Base-by-base conservation (phyloP, 1,284 basidiomycete species). In the Peniophora sp. region DNA sequence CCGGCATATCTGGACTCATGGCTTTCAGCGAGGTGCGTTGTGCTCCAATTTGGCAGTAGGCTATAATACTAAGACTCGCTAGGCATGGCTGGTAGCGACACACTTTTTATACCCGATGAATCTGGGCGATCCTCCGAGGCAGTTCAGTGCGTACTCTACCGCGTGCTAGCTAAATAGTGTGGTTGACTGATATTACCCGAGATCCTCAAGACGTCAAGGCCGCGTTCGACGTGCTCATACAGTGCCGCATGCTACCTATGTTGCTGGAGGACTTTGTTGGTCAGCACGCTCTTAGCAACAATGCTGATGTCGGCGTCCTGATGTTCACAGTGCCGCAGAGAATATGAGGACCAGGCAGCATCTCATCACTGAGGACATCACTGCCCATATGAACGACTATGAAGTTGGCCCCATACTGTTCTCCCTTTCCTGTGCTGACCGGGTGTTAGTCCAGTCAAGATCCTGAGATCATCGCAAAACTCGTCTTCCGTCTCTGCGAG, bases 181-280 rank as follows among this genome's bases (percentile, higher is more conserved):
- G 27, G 27, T 47, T 35, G 27, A 52, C 18, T 27, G 36, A 34
- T 51, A 20, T 39, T 18, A 22, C 48, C 18, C 37, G 59, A 85
- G 83, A 78, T 59, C 67, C 73, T 58, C 68, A 69, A 22, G 62
- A 66, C 34, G 70, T 83, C 8, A 71, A 71, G 47, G 65, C 65
- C 15, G 80, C 84, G 8, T 78, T 85, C 55, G 76, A 74, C 42
- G 55, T 74, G 10, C 66, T 87, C 37, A 78, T 75, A 54, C 72
- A 74, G 53, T 73, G 74, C 47, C 73, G 77, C 56, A 74, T 78
- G 64, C 62, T 87, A 20, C 76, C 83, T 9, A 72, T 76, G 46
- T 66, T 87, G 50, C 64, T 88, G 24, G 85, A 88, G 59, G 75
- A 74, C 10, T 86, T 85, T 60, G 70, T 85, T 35, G 81, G 85